Evolutionary conservation across 2,329 filamentous ascomycete species (phyloP), one percentile per base, ranked within the genome.

Genomic region (Beauveria brongniartii): DNA sequence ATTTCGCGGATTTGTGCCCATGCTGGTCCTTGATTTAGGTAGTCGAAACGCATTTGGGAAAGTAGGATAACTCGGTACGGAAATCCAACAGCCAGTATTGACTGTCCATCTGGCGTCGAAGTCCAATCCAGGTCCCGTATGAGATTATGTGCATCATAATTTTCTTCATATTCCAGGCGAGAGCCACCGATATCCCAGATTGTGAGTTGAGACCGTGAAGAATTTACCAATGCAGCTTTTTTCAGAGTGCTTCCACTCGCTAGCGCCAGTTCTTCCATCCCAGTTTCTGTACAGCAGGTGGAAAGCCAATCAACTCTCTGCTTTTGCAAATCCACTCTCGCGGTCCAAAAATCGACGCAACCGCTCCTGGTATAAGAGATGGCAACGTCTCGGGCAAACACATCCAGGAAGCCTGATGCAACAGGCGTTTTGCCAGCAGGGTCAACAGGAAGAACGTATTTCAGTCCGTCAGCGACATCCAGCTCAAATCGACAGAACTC

Each of bases 81-180:
- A 69, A 96, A 96, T 0, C 92, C 92, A n/a, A 97, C 90, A 1
- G 92, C 91, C 22, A 97, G 78, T 60, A 97, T 92, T 1, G 90
- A 93, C 69, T 96, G 91, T 54, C 86, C 86, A 71, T 96, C 91
- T 0, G 91, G 91, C 0, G 92, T 96, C 3, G 90, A 93, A 1
- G 92, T 93, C 93, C 93, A 97, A 72, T 96, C 92, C 14, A 97
- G 82, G 72, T 96, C 92, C 64, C 88, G 86, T 46, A 97, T 91
- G 6, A 81, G 82, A 67, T 94, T 89, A 63, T 88, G 82, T 14
- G 81, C 80, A 65, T 88, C 82, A 65, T 92, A 94, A 34, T 85
- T 81, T 67, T 93, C 84, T 63, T 90, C 83, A 69, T 90, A 92
- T 71, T 97, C 92, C 6, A 96, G 80, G 64, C 91, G 87, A 2